Percentiles rank a stretch among this genome's conserved stretches.
phyloP scores from a whole-genome alignment of 805 yeast genomes.

The Debaryomyces prosopidis region DNA sequence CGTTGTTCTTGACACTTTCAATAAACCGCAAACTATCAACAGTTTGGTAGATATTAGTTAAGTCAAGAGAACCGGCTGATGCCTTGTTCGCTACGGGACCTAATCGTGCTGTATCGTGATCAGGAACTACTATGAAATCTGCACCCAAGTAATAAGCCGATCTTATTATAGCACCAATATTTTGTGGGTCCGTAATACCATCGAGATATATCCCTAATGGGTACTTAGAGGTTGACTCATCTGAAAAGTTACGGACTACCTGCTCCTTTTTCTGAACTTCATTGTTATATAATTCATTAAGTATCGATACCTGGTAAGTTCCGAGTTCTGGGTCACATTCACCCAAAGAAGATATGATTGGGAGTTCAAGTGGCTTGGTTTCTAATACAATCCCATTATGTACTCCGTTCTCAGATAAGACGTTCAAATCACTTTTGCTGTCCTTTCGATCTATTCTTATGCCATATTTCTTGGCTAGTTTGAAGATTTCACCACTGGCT shows the following conservation, averaged over 20 bases:
- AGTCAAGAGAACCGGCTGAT: slow-evolving; percentile 82
- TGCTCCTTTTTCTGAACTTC: slow-evolving; percentile 7
- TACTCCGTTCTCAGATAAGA: slow-evolving; percentile 63
- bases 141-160: slow-evolving; percentile 82
- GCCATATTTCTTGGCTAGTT: slow-evolving; percentile 46
- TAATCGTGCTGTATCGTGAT: slow-evolving; percentile 68
- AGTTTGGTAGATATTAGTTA: slow-evolving; percentile 58
- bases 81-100: slow-evolving; percentile 80
- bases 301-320: slow-evolving; percentile 17
- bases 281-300: slow-evolving; percentile 17
- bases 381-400: slow-evolving; percentile 82
- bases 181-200: slow-evolving; percentile 83
- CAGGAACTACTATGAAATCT: slow-evolving; percentile 72
- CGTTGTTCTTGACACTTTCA: slow-evolving; percentile 51
- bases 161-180: slow-evolving; percentile 79
- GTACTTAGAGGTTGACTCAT: slow-evolving; percentile 16
- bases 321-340: slow-evolving; percentile 16
- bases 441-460: slow-evolving; percentile 36
- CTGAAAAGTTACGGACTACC: slow-evolving; percentile 16
- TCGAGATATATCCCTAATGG: slow-evolving; percentile 80
- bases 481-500: slow-evolving; percentile 37
- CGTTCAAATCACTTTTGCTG: slow-evolving; percentile 56
- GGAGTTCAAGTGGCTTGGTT: slow-evolving; percentile 52
- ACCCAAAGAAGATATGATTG: slow-evolving; percentile 28
- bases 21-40: slow-evolving; percentile 64